Evolutionary conservation across 169 alveolate genomes (phyloP).

Genomic region (Miamiensis avidus): DNA sequence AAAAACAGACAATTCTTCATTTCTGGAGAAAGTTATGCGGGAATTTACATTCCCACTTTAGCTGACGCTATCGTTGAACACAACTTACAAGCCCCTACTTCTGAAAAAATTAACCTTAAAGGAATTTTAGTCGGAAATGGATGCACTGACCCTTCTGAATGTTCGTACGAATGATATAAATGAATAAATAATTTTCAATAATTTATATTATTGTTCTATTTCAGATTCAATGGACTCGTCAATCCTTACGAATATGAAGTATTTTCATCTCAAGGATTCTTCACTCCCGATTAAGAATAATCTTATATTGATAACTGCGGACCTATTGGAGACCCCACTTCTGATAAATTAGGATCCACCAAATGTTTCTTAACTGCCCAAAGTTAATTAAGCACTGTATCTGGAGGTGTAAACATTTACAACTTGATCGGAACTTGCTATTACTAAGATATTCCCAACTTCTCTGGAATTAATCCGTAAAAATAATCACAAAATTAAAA

Average conservation of each 20-base stretch:
- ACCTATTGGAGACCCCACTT: background rate
- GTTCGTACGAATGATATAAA: background rate
- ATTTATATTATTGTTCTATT: no score
- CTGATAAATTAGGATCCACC: background rate
- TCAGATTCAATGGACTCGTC: background rate
- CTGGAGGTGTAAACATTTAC: background rate
- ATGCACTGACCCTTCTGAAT: conserved; percentile 58
- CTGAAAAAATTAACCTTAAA: conserved; percentile 39
- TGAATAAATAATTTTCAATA: no score
- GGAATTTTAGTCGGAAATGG: conserved; percentile 68
- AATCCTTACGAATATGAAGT: background rate
- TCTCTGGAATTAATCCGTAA: background rate
- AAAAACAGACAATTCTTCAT: conserved; percentile 67
- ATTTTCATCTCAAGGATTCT: background rate
- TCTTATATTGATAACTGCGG: background rate
- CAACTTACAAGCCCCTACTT: background rate
- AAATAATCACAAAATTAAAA: no score
- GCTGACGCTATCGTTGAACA: conserved; percentile 48
- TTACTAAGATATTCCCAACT: no score
- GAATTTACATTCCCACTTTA: conserved; percentile 80
- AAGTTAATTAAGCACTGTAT: background rate
- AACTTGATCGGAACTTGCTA: background rate
- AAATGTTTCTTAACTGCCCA: background rate
- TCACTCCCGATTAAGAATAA: background rate
- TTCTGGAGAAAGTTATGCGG: conserved; percentile 86